Conservation (phyloP, 2,329 filamentous ascomycete species). For the Colletotrichum truncatum region DNA sequence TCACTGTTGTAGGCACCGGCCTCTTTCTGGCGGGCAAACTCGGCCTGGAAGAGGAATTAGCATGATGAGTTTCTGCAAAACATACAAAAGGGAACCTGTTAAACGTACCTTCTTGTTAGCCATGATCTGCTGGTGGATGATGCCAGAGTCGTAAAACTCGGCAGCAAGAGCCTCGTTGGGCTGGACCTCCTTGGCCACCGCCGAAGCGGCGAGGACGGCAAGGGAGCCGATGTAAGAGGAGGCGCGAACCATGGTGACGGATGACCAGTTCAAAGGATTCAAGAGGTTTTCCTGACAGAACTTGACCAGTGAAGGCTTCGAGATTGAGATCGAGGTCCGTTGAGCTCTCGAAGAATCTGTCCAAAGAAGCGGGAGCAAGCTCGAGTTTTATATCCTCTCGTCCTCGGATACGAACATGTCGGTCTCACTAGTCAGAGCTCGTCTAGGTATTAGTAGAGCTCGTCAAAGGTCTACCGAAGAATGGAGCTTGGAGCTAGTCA, state of each 20-base stretch:
- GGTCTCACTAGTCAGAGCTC: no score
- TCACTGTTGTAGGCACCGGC: slow-evolving; percentile 40
- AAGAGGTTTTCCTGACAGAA: neutral
- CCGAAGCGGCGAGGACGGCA: slow-evolving; percentile 31
- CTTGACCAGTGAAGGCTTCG: neutral
- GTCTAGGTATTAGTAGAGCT: no score
- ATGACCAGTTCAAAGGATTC: slow-evolving; percentile 13
- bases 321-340: neutral
- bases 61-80: neutral
- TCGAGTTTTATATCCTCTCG: slow-evolving; percentile 9
- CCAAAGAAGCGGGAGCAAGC: neutral
- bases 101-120: slow-evolving; percentile 28
- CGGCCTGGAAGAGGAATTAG: neutral
- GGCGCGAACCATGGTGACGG: slow-evolving; percentile 27
- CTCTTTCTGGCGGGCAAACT: slow-evolving; percentile 27
- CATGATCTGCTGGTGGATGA: slow-evolving; percentile 30
- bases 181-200: slow-evolving; percentile 30
- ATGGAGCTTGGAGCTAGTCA: neutral
- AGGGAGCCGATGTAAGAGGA: slow-evolving; percentile 27
- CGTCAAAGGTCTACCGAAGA: neutral
- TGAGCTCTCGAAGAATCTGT: neutral
- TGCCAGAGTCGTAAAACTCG: slow-evolving; percentile 30
- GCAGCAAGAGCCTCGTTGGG: slow-evolving; percentile 27
- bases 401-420: neutral
- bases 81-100: neutral